phyloP scores from a whole-genome alignment of 2,329 filamentous ascomycete species.

The Coniochaeta pulveracea region DNA sequence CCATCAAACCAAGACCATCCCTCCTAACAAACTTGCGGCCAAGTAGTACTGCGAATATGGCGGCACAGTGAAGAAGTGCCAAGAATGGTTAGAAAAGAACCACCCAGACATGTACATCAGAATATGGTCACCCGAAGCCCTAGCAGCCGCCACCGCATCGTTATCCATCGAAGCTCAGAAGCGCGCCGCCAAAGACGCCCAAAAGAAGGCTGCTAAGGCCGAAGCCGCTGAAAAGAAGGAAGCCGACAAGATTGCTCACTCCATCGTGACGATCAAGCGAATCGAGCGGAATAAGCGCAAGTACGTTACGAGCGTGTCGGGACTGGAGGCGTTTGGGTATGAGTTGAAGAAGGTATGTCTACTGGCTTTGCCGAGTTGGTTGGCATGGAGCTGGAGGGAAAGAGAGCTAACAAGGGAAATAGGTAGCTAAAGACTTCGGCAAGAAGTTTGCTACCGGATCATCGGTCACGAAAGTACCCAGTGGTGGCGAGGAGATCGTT shows the following conservation, averaged over 20 bases:
- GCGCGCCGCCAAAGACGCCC: slow-evolving; percentile 87
- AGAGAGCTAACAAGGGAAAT: too few species aligned
- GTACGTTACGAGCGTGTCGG: slow-evolving; percentile 85
- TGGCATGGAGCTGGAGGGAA: too few species aligned
- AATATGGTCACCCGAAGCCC: slow-evolving; percentile 79
- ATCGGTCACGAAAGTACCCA: slow-evolving; percentile 79
- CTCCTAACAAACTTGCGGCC: slow-evolving; percentile 13
- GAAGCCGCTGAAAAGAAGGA: slow-evolving; percentile 77
- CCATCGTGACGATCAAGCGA: slow-evolving; percentile 83
- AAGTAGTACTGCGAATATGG: slow-evolving; percentile 96
- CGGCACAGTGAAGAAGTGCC: slow-evolving; percentile 90
- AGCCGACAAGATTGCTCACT: slow-evolving; percentile 69
- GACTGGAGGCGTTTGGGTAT: slow-evolving; percentile 79
- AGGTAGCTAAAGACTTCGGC: slow-evolving; percentile 84
- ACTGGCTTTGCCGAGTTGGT: too few species aligned
- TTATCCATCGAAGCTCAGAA: slow-evolving; percentile 88
- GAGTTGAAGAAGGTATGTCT: slow-evolving; percentile 80
- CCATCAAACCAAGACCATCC: neutral
- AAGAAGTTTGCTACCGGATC: slow-evolving; percentile 97
- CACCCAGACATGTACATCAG: slow-evolving; percentile 63
- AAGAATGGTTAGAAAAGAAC: slow-evolving; percentile 80
- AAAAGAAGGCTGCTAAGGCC: slow-evolving; percentile 94
- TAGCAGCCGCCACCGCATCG: slow-evolving; percentile 73
- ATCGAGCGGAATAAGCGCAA: slow-evolving; percentile 98
- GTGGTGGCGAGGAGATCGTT: slow-evolving; percentile 89